phyloP scores from a whole-genome alignment of 2,329 filamentous ascomycete species.

The Alternaria sp. region DNA sequence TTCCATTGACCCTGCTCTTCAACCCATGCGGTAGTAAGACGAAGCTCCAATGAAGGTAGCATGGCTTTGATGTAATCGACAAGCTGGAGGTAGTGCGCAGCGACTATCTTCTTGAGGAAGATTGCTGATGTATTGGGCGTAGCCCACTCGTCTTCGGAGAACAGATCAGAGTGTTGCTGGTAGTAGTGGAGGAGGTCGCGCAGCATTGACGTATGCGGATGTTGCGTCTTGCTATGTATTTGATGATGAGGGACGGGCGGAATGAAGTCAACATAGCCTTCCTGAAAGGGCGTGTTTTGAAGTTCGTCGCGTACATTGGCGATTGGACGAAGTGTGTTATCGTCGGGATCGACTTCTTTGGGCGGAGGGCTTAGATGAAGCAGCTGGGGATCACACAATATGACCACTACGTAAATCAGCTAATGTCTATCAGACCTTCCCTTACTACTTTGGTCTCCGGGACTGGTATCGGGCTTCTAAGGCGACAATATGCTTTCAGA shows the following conservation, averaged over 20 bases:
- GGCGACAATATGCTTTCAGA: background rate
- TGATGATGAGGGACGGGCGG: slow-evolving; percentile 15
- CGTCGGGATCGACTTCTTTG: slow-evolving; percentile 14
- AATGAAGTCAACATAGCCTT: slow-evolving; percentile 40
- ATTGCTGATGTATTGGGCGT: slow-evolving; percentile 29
- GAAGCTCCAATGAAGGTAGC: slow-evolving; percentile 42
- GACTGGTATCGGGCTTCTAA: too few species aligned
- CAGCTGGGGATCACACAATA: slow-evolving; percentile 43
- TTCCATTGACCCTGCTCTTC: slow-evolving; percentile 47
- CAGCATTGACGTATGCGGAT: slow-evolving; percentile 39
- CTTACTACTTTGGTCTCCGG: background rate
- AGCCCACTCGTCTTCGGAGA: slow-evolving; percentile 27
- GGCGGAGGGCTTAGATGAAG: slow-evolving; percentile 16
- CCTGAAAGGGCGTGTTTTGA: slow-evolving; percentile 35
- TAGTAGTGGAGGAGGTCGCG: slow-evolving; percentile 39
- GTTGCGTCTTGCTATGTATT: background rate
- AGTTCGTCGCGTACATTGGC: slow-evolving; percentile 5
- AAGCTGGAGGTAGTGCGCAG: slow-evolving; percentile 41
- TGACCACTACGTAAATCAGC: slow-evolving; percentile 29
- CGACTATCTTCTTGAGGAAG: slow-evolving; percentile 44
- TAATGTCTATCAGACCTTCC: rapidly evolving
- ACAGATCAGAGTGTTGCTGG: slow-evolving; percentile 23
- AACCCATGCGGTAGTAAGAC: slow-evolving; percentile 39
- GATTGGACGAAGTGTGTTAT: slow-evolving; percentile 3
- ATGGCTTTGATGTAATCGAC: slow-evolving; percentile 46